Percentiles rank a stretch among this genome's conserved stretches.
phyloP scores from a whole-genome alignment of 768 basidiomycete species.

The Suillus discolor region DNA sequence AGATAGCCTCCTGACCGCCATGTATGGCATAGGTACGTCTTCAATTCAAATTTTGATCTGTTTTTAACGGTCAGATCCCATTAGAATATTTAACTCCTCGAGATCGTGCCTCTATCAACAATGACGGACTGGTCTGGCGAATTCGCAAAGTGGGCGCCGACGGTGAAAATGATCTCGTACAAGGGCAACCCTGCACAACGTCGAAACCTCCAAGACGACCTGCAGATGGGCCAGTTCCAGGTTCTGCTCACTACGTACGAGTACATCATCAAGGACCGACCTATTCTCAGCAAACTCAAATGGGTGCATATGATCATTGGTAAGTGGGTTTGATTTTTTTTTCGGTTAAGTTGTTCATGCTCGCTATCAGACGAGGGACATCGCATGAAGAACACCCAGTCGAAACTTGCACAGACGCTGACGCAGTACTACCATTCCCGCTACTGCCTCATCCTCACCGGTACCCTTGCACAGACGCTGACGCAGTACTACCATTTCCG shows the following conservation, averaged over 20 bases:
- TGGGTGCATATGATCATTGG: slow-evolving; percentile 99
- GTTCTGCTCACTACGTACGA: slow-evolving; percentile 94
- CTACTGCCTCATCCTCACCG: no score
- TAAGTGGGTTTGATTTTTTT: slow-evolving; percentile 32
- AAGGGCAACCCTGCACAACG: slow-evolving; percentile 90
- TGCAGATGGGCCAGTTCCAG: slow-evolving; percentile 84
- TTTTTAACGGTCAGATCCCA: neutral
- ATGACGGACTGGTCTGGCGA: slow-evolving; percentile 98
- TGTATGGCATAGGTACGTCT: neutral
- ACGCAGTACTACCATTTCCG: no score
- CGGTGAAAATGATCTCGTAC: no score
- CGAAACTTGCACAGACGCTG: slow-evolving; percentile 88
- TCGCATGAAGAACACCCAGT: slow-evolving; percentile 96
- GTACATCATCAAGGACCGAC: slow-evolving; percentile 97
- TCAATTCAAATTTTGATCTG: neutral
- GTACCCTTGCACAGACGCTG: no score
- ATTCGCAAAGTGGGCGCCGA: slow-evolving; percentile 98
- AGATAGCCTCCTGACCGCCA: neutral
- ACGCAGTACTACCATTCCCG: no score
- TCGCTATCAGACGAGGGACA: slow-evolving; percentile 81
- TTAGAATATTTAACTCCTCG: no score
- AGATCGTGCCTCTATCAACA: slow-evolving; percentile 93
- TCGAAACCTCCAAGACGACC: slow-evolving; percentile 71
- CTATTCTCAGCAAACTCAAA: slow-evolving; percentile 83
- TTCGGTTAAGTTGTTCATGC: neutral